Evolutionary conservation across 2,329 filamentous ascomycete species (phyloP).

Genomic region (Grosmannia clavigera): DNA sequence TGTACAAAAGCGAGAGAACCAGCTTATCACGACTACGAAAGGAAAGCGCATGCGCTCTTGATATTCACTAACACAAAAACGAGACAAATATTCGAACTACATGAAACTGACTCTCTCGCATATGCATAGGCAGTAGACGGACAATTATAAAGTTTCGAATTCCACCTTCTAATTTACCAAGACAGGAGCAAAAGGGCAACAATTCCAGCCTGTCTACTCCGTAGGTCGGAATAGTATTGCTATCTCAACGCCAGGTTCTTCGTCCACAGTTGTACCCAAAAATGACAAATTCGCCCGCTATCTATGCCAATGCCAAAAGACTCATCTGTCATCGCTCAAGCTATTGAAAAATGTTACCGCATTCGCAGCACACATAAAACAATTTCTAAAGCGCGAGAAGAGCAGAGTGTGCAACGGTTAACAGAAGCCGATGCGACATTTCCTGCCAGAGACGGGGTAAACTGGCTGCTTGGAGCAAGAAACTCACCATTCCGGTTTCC

Average conservation of each 20-base stretch:
- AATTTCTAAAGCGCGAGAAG: slow-evolving; percentile 51
- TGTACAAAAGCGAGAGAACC: not conserved
- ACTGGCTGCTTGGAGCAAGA: not conserved
- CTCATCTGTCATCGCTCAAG: slow-evolving; percentile 10
- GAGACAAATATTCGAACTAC: not conserved
- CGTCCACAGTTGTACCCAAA: not conserved
- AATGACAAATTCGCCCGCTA: not conserved
- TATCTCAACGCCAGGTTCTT: not conserved
- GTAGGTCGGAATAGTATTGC: not conserved
- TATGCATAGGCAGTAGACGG: not conserved
- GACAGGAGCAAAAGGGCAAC: not conserved
- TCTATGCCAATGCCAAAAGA: not conserved
- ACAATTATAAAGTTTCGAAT: not conserved
- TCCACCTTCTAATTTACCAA: not conserved
- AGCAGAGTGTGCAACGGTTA: not conserved
- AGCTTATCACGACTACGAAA: not conserved
- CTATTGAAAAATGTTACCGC: slow-evolving; percentile 72
- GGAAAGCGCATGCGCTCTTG: not conserved
- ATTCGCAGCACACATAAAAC: slow-evolving; percentile 88
- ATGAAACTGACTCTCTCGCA: not conserved
- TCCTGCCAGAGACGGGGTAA: not conserved
- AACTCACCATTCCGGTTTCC: slow-evolving; percentile 91
- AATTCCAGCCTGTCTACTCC: not conserved
- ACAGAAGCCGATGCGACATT: not conserved
- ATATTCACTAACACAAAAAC: not conserved